Conservation (phyloP, 495 filamentous ascomycete species). For the Parathielavia appendiculata region DNA sequence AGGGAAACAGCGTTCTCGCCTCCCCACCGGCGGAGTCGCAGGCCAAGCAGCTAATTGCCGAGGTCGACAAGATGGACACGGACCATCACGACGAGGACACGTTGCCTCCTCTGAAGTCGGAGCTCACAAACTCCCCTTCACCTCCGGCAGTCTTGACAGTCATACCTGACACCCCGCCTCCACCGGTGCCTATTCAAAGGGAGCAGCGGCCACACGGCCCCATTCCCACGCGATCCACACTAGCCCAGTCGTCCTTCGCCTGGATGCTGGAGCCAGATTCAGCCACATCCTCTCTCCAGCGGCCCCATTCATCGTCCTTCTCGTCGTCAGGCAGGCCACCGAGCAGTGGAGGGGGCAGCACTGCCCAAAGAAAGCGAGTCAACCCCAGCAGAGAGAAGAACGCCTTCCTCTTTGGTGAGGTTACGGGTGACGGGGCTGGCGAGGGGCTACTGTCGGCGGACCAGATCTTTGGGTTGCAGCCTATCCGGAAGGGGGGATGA, state of each 20-base stretch:
- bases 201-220: slow-evolving; percentile 26
- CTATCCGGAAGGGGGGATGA: slow-evolving; percentile 31
- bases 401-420: slow-evolving; percentile 54
- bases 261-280: slow-evolving; percentile 79
- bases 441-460: slow-evolving; percentile 31
- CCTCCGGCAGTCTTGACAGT: not conserved
- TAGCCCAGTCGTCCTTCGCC: slow-evolving; percentile 83
- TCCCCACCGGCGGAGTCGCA: slow-evolving; percentile 15
- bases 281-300: slow-evolving; percentile 16
- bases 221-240: slow-evolving; percentile 56
- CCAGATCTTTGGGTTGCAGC: slow-evolving; percentile 45
- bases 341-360: slow-evolving; percentile 13
- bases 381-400: slow-evolving; percentile 48
- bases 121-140: slow-evolving; percentile 9
- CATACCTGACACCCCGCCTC: slow-evolving; percentile 14
- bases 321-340: slow-evolving; percentile 10
- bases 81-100: slow-evolving; percentile 20
- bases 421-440: slow-evolving; percentile 27
- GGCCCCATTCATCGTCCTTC: slow-evolving; percentile 8
- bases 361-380: slow-evolving; percentile 34
- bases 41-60: slow-evolving; percentile 11
- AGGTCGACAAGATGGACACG: slow-evolving; percentile 30
- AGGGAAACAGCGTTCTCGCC: not conserved
- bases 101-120: slow-evolving; percentile 13
- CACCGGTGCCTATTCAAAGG: slow-evolving; percentile 14